Percentiles rank a stretch among this genome's conserved stretches.
phyloP scores from a whole-genome alignment of 1,284 basidiomycete species.

The Ustilago crameri region DNA sequence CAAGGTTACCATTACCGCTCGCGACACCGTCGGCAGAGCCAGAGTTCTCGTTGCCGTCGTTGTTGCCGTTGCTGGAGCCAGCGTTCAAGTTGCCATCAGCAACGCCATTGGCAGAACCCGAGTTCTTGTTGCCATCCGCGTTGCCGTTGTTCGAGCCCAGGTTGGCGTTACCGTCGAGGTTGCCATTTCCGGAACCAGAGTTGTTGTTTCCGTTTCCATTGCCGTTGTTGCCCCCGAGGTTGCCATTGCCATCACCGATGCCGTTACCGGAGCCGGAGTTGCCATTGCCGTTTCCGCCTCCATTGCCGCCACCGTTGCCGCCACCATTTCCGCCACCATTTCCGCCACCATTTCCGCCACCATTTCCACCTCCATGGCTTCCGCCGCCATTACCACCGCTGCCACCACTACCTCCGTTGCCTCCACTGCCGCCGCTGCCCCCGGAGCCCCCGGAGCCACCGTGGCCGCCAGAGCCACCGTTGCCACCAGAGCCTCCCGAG shows the following conservation, averaged over 20 bases:
- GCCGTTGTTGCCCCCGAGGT: conserved; percentile 17
- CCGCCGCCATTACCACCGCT: not conserved
- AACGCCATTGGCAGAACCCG: conserved; percentile 17
- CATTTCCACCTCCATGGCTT: not conserved
- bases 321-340: conserved; percentile 4
- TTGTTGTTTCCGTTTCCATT: conserved; percentile 13
- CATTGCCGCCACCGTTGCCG: not conserved
- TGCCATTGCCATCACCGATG: conserved; percentile 10
- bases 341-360: conserved; percentile 6
- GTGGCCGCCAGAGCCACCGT: conserved; percentile 6
- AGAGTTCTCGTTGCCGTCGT: conserved; percentile 27
- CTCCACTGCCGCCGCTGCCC: conserved; percentile 6
- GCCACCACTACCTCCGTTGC: conserved; percentile 2
- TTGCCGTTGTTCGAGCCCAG: conserved; percentile 18
- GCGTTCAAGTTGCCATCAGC: conserved; percentile 22
- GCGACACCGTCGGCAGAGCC: conserved; percentile 23
- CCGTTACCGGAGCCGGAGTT: conserved; percentile 17
- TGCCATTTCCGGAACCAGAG: conserved; percentile 11
- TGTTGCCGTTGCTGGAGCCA: conserved; percentile 17
- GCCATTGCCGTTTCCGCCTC: conserved; percentile 20
- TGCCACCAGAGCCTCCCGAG: conserved; percentile 11
- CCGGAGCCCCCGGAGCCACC: conserved; percentile 12
- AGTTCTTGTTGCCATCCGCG: conserved; percentile 22
- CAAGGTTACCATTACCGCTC: conserved; percentile 29
- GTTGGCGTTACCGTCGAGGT: conserved; percentile 21